Conservation (phyloP, 306 rosid genomes). For the Prunus mongolica region DNA sequence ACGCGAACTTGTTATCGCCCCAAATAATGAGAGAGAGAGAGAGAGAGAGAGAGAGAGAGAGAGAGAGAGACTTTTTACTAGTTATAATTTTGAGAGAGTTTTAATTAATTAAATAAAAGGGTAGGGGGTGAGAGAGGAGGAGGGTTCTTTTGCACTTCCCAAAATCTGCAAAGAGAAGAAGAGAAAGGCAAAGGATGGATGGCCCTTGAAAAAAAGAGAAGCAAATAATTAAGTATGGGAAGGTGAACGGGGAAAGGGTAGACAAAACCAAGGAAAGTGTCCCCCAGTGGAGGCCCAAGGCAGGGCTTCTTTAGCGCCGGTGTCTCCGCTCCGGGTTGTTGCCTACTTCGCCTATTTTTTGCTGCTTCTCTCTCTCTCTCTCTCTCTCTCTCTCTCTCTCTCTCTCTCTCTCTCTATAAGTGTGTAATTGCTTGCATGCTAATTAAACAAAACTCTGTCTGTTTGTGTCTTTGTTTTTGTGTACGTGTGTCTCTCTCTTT, state of each 20-base stretch:
- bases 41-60: slow-evolving; percentile 18
- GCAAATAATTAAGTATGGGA: background rate
- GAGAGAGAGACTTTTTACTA: slow-evolving; percentile 5
- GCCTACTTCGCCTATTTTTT: slow-evolving; percentile 1
- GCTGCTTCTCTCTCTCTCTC: background rate
- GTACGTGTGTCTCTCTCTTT: background rate
- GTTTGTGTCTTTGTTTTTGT: slow-evolving; percentile 22
- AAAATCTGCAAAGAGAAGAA: slow-evolving; percentile 28
- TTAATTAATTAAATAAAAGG: background rate
- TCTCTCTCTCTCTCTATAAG: background rate
- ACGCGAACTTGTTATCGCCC: slow-evolving; percentile 85
- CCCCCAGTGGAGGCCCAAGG: slow-evolving; percentile 72
- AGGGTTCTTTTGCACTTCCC: slow-evolving; percentile 49
- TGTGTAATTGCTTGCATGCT: background rate
- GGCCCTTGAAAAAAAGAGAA: slow-evolving; percentile 11
- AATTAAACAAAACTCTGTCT: background rate
- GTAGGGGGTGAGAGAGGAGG: background rate
- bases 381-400: background rate
- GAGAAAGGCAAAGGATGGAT: background rate
- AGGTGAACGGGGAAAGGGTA: slow-evolving; percentile 21
- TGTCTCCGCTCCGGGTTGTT: slow-evolving; percentile 73
- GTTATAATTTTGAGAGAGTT: background rate
- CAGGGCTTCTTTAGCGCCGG: slow-evolving; percentile 94
- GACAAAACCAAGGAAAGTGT: slow-evolving; percentile 81
- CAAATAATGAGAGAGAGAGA: slow-evolving; percentile 59